A percentile compares a stretch with the other conserved stretches of the same genome.
Conservation (phyloP, 495 filamentous ascomycete genomes). For the Amphirosellinia nigrospora region DNA sequence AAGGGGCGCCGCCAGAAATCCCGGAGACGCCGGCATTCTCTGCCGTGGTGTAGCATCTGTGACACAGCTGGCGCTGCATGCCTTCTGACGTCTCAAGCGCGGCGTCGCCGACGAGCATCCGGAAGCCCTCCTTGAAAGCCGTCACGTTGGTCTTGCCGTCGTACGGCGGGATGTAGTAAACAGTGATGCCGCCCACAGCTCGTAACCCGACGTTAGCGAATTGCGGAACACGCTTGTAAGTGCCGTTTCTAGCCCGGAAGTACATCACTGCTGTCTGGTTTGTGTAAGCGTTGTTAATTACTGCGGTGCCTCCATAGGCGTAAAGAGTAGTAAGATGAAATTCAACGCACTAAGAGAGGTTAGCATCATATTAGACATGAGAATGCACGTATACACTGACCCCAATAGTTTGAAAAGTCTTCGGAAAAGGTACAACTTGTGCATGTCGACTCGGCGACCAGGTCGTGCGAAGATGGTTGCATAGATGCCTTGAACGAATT, state of each 20-base stretch:
- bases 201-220: constrained; percentile 46
- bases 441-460: constrained; percentile 41
- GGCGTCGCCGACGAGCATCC: constrained; percentile 50
- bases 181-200: constrained; percentile 46
- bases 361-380: neutral
- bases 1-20: constrained; percentile 34
- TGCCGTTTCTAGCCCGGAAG: constrained; percentile 46
- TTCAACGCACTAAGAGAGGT: neutral
- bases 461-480: constrained; percentile 40
- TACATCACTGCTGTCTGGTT: constrained; percentile 44
- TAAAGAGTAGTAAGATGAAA: neutral
- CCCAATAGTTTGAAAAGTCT: constrained; percentile 54
- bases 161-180: constrained; percentile 52
- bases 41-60: constrained; percentile 36
- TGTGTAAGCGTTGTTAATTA: neutral
- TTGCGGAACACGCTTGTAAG: constrained; percentile 47
- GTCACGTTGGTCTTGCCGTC: constrained; percentile 45
- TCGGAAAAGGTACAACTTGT: constrained; percentile 46
- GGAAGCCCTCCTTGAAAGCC: constrained; percentile 50
- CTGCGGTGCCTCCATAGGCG: too few species aligned
- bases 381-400: neutral
- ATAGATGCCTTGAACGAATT: constrained; percentile 46
- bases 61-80: constrained; percentile 38
- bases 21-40: constrained; percentile 31
- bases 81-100: constrained; percentile 38